Percentiles rank a stretch among this genome's conserved stretches.
Evolutionary conservation across 805 yeast genomes (phyloP).

Genomic region (Gaillardinia entomophila): DNA sequence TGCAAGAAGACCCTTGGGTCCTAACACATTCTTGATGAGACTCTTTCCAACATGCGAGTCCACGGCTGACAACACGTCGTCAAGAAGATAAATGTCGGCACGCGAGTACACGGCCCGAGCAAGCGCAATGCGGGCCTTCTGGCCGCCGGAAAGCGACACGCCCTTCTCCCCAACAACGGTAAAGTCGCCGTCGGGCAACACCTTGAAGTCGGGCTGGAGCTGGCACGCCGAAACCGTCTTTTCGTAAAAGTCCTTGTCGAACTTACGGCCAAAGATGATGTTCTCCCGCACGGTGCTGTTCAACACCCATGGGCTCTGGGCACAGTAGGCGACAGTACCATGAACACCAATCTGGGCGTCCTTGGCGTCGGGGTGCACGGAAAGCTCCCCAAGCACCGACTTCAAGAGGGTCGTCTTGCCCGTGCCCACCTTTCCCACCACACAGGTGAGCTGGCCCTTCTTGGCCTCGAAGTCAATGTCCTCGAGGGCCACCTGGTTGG

Average conservation of each 20-base stretch:
- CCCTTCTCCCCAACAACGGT: conserved; percentile 43
- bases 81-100: conserved; percentile 34
- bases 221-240: conserved; percentile 33
- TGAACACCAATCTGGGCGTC: conserved; percentile 10
- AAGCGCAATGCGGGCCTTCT: conserved; percentile 35
- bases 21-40: conserved; percentile 25
- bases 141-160: conserved; percentile 38
- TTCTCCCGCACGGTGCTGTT: conserved; percentile 36
- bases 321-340: conserved; percentile 34
- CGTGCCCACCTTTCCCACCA: conserved; percentile 38
- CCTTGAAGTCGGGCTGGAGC: conserved; percentile 26
- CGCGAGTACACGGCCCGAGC: conserved; percentile 39
- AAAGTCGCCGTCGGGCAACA: conserved; percentile 34
- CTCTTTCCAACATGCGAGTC: conserved; percentile 38
- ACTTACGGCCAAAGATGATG: conserved; percentile 30
- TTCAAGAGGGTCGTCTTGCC: conserved; percentile 35
- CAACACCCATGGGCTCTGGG: conserved; percentile 38
- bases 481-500: conserved; percentile 21
- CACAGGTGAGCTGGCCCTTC: conserved; percentile 31
- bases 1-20: conserved; percentile 25
- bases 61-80: conserved; percentile 39
- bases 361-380: conserved; percentile 4
- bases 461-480: conserved; percentile 27
- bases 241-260: conserved; percentile 24
- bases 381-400: conserved; percentile 29